phyloP scores from a whole-genome alignment of 2,329 filamentous ascomycete species.

The Ophiosphaerella narmari region DNA sequence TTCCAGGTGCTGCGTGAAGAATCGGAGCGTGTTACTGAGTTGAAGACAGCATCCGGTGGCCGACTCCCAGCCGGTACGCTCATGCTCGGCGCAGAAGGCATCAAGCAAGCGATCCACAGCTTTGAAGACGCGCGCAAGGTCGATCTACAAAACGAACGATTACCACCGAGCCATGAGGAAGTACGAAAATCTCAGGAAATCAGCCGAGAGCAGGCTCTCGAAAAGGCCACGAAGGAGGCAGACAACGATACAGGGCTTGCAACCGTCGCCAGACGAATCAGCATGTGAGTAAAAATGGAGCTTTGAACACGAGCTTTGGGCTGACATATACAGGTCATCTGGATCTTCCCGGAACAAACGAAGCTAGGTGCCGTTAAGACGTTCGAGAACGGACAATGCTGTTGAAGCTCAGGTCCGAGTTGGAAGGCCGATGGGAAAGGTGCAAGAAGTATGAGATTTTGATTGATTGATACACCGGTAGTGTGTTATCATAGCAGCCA shows the following conservation, averaged over 20 bases:
- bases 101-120: constrained; percentile 95
- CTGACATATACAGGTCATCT: constrained; percentile 45
- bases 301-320: not conserved
- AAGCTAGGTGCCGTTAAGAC: constrained; percentile 31
- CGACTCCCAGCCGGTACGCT: constrained; percentile 91
- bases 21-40: constrained; percentile 92
- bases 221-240: constrained; percentile 84
- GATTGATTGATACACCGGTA: constrained; percentile 22
- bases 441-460: constrained; percentile 13
- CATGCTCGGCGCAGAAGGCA: constrained; percentile 96
- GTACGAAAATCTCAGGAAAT: constrained; percentile 82
- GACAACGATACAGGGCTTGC: constrained; percentile 90
- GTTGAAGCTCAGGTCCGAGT: not conserved
- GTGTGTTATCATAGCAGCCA: constrained; percentile 31
- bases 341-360: constrained; percentile 45
- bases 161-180: constrained; percentile 92
- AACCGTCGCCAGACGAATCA: constrained; percentile 85
- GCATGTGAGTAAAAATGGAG: constrained; percentile 75
- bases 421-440: constrained; percentile 4
- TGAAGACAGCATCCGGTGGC: constrained; percentile 95
- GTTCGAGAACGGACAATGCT: constrained; percentile 20
- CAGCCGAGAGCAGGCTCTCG: constrained; percentile 79
- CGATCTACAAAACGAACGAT: constrained; percentile 91
- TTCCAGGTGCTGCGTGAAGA: constrained; percentile 99
- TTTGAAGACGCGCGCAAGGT: constrained; percentile 98